Conservation (phyloP, 2,329 filamentous ascomycete species). For the Penicillium sp. region DNA sequence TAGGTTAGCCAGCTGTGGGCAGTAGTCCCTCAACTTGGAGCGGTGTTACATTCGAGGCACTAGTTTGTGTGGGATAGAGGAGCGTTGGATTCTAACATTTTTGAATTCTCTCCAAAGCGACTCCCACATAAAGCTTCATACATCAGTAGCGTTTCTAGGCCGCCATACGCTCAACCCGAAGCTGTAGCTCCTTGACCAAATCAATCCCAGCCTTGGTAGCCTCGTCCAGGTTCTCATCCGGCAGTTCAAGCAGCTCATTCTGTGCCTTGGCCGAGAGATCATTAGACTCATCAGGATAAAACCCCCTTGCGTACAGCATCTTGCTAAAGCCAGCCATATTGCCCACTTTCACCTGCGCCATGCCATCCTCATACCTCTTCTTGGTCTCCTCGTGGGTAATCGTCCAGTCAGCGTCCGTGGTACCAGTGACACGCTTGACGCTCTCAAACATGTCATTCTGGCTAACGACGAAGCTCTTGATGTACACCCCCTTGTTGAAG, state of each 20-base stretch:
- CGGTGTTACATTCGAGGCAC: no score
- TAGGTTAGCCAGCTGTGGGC: no score
- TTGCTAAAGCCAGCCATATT: constrained; percentile 49
- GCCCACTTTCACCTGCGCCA: constrained; percentile 48
- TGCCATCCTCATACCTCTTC: constrained; percentile 53
- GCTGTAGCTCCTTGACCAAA: constrained; percentile 40
- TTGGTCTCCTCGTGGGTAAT: constrained; percentile 52
- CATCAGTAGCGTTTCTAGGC: no score
- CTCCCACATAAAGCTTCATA: no score
- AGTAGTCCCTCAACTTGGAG: no score
- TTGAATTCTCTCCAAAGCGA: no score
- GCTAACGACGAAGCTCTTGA: constrained; percentile 59
- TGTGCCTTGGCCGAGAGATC: constrained; percentile 49
- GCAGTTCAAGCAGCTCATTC: constrained; percentile 60
- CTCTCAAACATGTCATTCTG: constrained; percentile 67
- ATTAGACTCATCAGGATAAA: constrained; percentile 45
- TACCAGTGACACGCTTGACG: constrained; percentile 60
- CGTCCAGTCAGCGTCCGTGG: constrained; percentile 62
- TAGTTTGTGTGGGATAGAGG: no score
- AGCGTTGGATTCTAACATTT: no score
- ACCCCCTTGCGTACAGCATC: constrained; percentile 59
- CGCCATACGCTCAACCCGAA: constrained; percentile 31
- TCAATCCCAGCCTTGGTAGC: constrained; percentile 54
- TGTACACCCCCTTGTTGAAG: constrained; percentile 53
- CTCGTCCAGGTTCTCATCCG: constrained; percentile 61